Percentiles rank a stretch among this genome's conserved stretches.
Conservation (phyloP, 331 rosid species). For the Rosa hybrid region DNA sequence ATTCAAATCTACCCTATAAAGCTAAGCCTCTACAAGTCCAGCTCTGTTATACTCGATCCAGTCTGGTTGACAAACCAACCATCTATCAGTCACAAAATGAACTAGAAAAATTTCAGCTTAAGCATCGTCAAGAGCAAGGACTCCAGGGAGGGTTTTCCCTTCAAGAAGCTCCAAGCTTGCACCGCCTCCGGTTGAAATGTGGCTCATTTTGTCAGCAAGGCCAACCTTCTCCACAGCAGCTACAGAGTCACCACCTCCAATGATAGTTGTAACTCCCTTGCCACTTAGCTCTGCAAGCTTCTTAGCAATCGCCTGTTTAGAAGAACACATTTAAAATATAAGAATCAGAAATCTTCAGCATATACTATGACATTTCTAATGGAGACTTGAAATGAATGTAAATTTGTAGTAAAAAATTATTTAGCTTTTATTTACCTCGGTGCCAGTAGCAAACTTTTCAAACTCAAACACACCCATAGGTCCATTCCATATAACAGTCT, state of each 20-base stretch:
- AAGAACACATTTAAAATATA: not conserved
- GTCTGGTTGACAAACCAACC: conserved; percentile 48
- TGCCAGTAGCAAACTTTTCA: conserved; percentile 83
- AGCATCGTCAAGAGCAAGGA: conserved; percentile 86
- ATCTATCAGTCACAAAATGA: conserved; percentile 29
- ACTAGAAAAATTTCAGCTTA: conserved; percentile 21
- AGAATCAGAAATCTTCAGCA: not conserved
- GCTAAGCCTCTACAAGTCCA: conserved; percentile 50
- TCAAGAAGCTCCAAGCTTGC: conserved; percentile 99
- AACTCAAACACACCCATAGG: conserved; percentile 99
- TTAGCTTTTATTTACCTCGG: conserved; percentile 50
- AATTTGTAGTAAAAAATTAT: not conserved
- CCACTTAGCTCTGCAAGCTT: conserved; percentile 84
- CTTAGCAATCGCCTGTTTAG: conserved; percentile 72
- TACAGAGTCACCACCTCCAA: conserved; percentile 98
- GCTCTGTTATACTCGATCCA: conserved; percentile 27
- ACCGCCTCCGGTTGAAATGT: conserved; percentile 96
- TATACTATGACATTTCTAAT: not conserved
- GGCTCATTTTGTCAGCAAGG: conserved; percentile 95
- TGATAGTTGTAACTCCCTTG: conserved; percentile 87
- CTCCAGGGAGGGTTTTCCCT: conserved; percentile 93
- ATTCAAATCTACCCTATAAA: conserved; percentile 41
- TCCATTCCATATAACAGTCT: conserved; percentile 92
- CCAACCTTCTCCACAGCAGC: conserved; percentile 97
- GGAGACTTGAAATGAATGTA: not conserved